Base-by-base conservation (phyloP, 805 yeast species). In the Saccharomycopsis sp. region DNA sequence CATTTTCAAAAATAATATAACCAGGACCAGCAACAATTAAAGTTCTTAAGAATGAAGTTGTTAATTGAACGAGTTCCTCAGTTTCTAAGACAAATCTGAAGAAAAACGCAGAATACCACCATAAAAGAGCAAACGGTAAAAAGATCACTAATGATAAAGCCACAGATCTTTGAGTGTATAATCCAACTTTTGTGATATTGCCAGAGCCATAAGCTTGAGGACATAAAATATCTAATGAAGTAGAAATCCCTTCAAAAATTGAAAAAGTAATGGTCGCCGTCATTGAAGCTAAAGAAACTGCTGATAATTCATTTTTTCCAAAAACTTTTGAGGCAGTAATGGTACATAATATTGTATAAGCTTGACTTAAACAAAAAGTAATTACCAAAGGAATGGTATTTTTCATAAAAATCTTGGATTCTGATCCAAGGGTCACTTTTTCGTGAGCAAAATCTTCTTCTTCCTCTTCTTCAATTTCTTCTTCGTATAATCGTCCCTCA, bases 171-270 rank as follows among this genome's bases (percentile, higher is more conserved):
- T 82, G 92, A 50, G 79, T 63, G 57, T 83, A 84, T 14, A 75
- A 54, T 0, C 94, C 94, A 3, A 84, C 94, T 46, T 77, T 66
- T 34, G 70, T 66, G 45, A 67, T 69, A 42, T 78, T 72, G 18
- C 80, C 81, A 5, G 92, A 81, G 6, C 94, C 94, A 56, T 72
- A 84, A 0, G 94, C 89, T 58, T 84, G 94, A 1, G 94, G 80
- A 52, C 92, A 81, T 28, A 84, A 63, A 0, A 94, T 82, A 54
- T 84, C 95, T 45, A 84, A 64, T 36, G 87, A 80, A 0, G 94
- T 82, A 1, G 92, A 76, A 37, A 84, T 70, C 21, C 94, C 95
- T 54, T 82, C 89, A 51, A 83, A 77, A 26, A 83, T 66, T 0
- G 94, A 85, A 49, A 80, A 74, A 0, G 89, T 79, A 46, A 84